Evolutionary conservation across 1,284 basidiomycete genomes (phyloP).

Genomic region (Trichosporon asahii): DNA sequence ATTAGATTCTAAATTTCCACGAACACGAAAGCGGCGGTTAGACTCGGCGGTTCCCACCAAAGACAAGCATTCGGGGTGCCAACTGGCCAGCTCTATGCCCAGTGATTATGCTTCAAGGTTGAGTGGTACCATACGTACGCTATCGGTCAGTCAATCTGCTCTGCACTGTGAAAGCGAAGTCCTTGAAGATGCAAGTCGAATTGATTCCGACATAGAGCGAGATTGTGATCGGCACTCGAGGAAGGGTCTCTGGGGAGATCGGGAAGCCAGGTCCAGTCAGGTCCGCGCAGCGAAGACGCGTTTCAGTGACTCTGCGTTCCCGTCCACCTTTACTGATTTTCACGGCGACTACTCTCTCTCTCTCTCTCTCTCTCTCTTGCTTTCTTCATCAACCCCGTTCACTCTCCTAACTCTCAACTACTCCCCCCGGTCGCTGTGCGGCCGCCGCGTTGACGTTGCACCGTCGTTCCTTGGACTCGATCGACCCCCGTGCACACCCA

Average conservation of each 20-base stretch:
- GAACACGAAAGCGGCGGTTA: not conserved
- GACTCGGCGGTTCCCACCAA: not conserved
- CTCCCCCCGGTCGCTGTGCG: not conserved
- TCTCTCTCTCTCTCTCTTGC: not conserved
- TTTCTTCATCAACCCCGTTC: not conserved
- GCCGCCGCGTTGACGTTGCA: conserved; percentile 15
- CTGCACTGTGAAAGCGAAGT: not conserved
- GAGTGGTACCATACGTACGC: not conserved
- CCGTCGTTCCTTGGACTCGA: not conserved
- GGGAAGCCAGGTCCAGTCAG: not conserved
- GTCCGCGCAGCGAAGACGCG: not conserved
- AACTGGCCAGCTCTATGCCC: not conserved
- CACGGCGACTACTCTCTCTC: not conserved
- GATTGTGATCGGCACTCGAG: not conserved
- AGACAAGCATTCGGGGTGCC: not conserved
- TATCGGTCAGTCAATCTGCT: not conserved
- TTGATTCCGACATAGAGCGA: not conserved
- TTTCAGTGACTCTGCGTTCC: not conserved
- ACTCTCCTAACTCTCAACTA: not conserved
- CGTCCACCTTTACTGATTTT: not conserved
- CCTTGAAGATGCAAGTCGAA: not conserved
- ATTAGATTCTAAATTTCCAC: conserved; percentile 6
- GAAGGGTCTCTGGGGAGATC: not conserved
- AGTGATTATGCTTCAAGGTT: not conserved
- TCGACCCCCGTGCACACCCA: not conserved